Evolutionary conservation across 352 stramenopile species (phyloP).

Genomic region (Globisporangium lucens): DNA sequence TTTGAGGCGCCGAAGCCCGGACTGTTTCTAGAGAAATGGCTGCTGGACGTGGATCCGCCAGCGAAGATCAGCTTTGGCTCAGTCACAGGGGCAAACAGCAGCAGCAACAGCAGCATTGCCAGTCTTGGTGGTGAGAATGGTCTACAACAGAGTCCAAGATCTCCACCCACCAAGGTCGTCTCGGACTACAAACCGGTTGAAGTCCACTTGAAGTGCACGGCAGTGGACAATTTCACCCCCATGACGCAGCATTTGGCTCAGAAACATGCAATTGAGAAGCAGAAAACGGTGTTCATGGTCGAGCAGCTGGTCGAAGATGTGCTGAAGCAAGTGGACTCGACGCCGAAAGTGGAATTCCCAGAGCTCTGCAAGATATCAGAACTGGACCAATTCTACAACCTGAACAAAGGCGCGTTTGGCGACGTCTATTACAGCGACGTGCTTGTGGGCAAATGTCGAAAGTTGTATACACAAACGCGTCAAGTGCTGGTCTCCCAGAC

Average conservation of each 20-base stretch:
- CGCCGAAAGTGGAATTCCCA: constrained; percentile 20
- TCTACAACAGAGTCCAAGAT: neutral
- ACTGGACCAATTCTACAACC: constrained; percentile 5
- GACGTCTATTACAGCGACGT: constrained; percentile 40
- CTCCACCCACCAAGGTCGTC: neutral
- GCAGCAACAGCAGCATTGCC: neutral
- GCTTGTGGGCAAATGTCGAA: constrained; percentile 20
- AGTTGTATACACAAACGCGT: constrained; percentile 29
- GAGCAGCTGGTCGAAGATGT: constrained; percentile 58
- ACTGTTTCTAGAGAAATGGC: constrained; percentile 69
- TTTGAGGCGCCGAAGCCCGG: constrained; percentile 48
- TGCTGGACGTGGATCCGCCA: constrained; percentile 54
- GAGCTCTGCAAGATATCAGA: constrained; percentile 30
- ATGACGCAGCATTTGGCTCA: constrained; percentile 23
- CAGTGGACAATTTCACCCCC: constrained; percentile 59
- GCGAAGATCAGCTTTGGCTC: constrained; percentile 12
- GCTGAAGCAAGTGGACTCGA: constrained; percentile 33
- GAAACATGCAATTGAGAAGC: constrained; percentile 15
- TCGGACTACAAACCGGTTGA: constrained; percentile 13
- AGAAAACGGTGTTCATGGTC: constrained; percentile 42
- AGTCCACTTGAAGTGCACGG: constrained; percentile 51
- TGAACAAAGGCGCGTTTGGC: constrained; percentile 18
- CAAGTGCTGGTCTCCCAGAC: constrained; percentile 2
- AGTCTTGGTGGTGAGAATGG: neutral
- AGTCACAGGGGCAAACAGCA: neutral